phyloP scores from a whole-genome alignment of 129 eudicot species.

The Rutidosis leptorrhynchoides region DNA sequence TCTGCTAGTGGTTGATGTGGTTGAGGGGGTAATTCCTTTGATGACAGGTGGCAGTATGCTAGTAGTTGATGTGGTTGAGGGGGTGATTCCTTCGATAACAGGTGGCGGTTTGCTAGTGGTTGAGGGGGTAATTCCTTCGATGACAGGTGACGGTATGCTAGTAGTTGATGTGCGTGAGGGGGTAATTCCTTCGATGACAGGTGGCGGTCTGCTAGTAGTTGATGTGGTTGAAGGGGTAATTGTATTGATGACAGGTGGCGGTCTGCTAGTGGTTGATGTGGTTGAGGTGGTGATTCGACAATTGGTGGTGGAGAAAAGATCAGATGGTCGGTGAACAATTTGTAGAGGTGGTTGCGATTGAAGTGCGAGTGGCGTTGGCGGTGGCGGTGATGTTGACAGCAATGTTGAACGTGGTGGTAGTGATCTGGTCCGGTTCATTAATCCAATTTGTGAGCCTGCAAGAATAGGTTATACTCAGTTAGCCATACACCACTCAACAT shows the following conservation, averaged over 20 bases:
- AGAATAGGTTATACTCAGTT: neutral
- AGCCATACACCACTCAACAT: too few relatives aligned
- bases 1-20: too few relatives aligned
- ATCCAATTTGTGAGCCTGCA: constrained; percentile 42
- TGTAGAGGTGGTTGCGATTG: constrained; percentile 38
- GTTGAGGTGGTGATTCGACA: neutral
- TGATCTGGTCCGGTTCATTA: constrained; percentile 29
- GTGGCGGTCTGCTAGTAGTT: too few relatives aligned
- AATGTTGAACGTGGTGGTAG: constrained; percentile 3
- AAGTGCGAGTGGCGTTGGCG: neutral
- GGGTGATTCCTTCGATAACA: too few relatives aligned
- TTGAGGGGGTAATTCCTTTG: too few relatives aligned
- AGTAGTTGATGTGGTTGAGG: too few relatives aligned
- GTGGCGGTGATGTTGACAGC: neutral
- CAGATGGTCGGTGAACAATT: constrained; percentile 44
- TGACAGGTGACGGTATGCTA: too few relatives aligned
- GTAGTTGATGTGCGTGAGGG: too few relatives aligned
- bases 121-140: too few relatives aligned
- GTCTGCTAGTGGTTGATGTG: constrained; percentile 1
- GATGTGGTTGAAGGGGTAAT: constrained; percentile 4
- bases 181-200: too few relatives aligned
- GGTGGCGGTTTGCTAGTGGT: too few relatives aligned
- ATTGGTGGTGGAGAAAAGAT: constrained; percentile 34
- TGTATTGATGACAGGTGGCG: constrained; percentile 3
- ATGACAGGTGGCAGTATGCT: too few relatives aligned